phyloP scores from a whole-genome alignment of 257 asterid genomes.

The Linaria vulgaris region DNA sequence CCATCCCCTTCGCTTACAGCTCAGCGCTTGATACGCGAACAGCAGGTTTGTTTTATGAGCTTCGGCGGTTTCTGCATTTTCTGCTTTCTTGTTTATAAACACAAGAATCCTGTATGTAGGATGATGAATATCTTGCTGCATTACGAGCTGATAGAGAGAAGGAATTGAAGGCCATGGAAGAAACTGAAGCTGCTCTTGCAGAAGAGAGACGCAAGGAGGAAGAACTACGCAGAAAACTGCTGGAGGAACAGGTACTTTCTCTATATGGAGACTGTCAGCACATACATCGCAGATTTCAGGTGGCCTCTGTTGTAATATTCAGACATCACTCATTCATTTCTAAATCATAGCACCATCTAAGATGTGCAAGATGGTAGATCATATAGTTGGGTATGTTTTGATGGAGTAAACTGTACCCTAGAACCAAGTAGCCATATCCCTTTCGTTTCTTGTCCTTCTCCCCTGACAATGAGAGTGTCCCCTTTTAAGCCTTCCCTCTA shows the following conservation, averaged over 20 bases:
- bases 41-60: slow-evolving; percentile 64
- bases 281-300: neutral
- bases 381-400: neutral
- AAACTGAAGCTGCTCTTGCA: slow-evolving; percentile 85
- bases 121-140: slow-evolving; percentile 91
- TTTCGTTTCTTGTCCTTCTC: too few relatives aligned
- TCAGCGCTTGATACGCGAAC: slow-evolving; percentile 89
- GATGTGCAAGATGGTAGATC: neutral
- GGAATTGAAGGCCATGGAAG: slow-evolving; percentile 94
- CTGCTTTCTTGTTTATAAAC: slow-evolving; percentile 20
- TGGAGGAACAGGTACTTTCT: slow-evolving; percentile 67
- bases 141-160: slow-evolving; percentile 97
- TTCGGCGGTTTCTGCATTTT: slow-evolving; percentile 21
- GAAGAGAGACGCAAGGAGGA: slow-evolving; percentile 83
- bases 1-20: slow-evolving; percentile 97
- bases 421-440: too few relatives aligned
- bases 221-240: slow-evolving; percentile 53
- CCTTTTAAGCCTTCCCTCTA: too few relatives aligned
- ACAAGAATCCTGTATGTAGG: slow-evolving; percentile 46
- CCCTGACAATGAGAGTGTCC: too few relatives aligned
- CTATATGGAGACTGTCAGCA: neutral
- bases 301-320: neutral
- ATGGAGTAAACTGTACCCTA: neutral
- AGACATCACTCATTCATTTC: neutral
- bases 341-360: neutral